Conservation (phyloP, 495 filamentous ascomycete species). For the Trichocladium antarcticum region DNA sequence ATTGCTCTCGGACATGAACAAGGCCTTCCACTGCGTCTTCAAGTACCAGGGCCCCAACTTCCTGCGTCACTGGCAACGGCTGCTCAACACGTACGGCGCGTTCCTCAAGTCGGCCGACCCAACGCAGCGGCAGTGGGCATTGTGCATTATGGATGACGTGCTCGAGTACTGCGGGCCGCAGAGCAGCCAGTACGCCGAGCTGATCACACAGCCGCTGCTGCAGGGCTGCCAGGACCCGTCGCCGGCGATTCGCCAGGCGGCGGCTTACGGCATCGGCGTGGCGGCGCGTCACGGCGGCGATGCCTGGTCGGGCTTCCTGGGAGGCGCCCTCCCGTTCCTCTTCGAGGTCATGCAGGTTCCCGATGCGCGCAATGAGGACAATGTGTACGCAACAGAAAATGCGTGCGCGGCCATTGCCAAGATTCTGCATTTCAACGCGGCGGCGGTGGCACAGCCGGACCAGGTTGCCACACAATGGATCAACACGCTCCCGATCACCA, state of each 20-base stretch:
- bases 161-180: slow-evolving; percentile 89
- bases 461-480: slow-evolving; percentile 72
- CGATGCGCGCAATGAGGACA: slow-evolving; percentile 77
- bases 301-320: slow-evolving; percentile 73
- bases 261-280: slow-evolving; percentile 90
- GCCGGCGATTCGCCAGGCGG: slow-evolving; percentile 90
- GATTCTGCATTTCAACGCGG: slow-evolving; percentile 77
- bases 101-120: slow-evolving; percentile 78
- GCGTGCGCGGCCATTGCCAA: slow-evolving; percentile 95
- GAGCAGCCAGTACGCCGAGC: slow-evolving; percentile 66
- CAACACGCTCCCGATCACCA: slow-evolving; percentile 76
- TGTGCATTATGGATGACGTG: slow-evolving; percentile 98
- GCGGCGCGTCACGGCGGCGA: slow-evolving; percentile 86
- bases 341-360: slow-evolving; percentile 73
- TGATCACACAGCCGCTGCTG: slow-evolving; percentile 77
- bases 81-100: slow-evolving; percentile 70
- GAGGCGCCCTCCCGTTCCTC: slow-evolving; percentile 63
- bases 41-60: slow-evolving; percentile 83
- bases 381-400: slow-evolving; percentile 94
- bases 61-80: slow-evolving; percentile 74
- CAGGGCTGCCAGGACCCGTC: slow-evolving; percentile 71
- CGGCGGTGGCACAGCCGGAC: slow-evolving; percentile 60
- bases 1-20: slow-evolving; percentile 98
- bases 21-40: slow-evolving; percentile 98
- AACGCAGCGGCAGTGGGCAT: slow-evolving; percentile 93